A percentile compares a stretch with the other conserved stretches of the same genome.
Conservation (phyloP, 2,329 filamentous ascomycete species). For the Alternaria panax region DNA sequence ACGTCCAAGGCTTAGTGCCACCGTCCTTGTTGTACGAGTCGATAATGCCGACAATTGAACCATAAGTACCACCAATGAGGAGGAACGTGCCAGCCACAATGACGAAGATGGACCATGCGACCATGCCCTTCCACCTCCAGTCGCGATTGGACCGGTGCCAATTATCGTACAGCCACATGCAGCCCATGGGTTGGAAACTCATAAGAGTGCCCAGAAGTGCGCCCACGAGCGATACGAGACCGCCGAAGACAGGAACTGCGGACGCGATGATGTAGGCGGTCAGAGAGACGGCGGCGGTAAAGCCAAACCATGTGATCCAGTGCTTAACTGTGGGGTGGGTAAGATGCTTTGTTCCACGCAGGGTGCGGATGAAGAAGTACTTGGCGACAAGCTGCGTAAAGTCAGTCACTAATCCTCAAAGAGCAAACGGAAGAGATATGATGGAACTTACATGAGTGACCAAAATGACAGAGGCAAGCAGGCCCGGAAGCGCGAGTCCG, state of each 20-base stretch:
- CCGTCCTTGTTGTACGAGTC: conserved; percentile 34
- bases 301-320: conserved; percentile 36
- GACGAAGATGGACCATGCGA: conserved; percentile 34
- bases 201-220: conserved; percentile 38
- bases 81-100: conserved; percentile 32
- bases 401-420: neutral
- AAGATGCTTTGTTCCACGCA: conserved; percentile 73
- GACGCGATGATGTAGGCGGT: conserved; percentile 35
- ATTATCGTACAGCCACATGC: conserved; percentile 41
- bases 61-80: conserved; percentile 36
- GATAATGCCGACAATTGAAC: conserved; percentile 37
- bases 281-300: conserved; percentile 26
- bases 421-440: neutral
- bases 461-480: conserved; percentile 34
- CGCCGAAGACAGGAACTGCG: conserved; percentile 39
- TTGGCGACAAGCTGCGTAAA: conserved; percentile 30
- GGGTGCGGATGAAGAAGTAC: conserved; percentile 68
- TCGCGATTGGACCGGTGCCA: conserved; percentile 22
- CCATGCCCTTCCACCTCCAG: conserved; percentile 30
- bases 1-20: conserved; percentile 33
- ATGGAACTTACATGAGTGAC: conserved; percentile 29
- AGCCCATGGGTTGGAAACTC: conserved; percentile 38
- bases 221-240: conserved; percentile 35
- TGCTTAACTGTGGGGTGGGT: conserved; percentile 32
- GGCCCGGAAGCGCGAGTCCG: conserved; percentile 67